Conservation (phyloP, 345 rosid species). For the Murraya paniculata region DNA sequence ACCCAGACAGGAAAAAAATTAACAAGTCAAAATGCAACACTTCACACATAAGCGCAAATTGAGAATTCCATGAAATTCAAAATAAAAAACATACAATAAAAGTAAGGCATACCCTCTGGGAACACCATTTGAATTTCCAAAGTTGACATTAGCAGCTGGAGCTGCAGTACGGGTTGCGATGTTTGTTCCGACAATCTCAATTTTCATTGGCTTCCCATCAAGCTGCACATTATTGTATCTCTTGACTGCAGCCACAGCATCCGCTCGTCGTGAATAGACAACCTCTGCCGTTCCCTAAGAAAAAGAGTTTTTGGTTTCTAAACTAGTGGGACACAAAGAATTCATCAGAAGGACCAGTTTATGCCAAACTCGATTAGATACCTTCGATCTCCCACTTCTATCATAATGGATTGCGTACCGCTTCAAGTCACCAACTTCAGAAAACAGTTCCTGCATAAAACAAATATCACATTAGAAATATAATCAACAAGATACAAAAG, state of each 20-base stretch:
- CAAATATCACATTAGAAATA: neutral
- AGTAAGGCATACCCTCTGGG: slow-evolving; percentile 49
- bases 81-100: neutral
- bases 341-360: slow-evolving; percentile 31
- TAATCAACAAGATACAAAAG: neutral
- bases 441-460: slow-evolving; percentile 63
- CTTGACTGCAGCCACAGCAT: slow-evolving; percentile 86
- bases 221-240: slow-evolving; percentile 93
- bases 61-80: neutral
- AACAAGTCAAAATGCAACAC: neutral
- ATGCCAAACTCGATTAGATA: slow-evolving; percentile 46
- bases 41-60: neutral
- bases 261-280: slow-evolving; percentile 64
- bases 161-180: slow-evolving; percentile 47
- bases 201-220: slow-evolving; percentile 94
- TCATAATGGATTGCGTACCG: slow-evolving; percentile 80
- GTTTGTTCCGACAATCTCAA: slow-evolving; percentile 82
- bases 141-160: slow-evolving; percentile 32
- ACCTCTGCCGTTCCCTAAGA: slow-evolving; percentile 95
- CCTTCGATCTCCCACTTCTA: slow-evolving; percentile 97
- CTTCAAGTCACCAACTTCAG: slow-evolving; percentile 94
- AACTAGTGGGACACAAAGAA: slow-evolving; percentile 36
- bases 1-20: neutral
- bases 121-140: slow-evolving; percentile 45
- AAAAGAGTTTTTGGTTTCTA: slow-evolving; percentile 33